Evolutionary conservation across 805 yeast genomes (phyloP), one percentile per base, ranked within the genome.

Genomic region (Tetrapisispora phaffii): DNA sequence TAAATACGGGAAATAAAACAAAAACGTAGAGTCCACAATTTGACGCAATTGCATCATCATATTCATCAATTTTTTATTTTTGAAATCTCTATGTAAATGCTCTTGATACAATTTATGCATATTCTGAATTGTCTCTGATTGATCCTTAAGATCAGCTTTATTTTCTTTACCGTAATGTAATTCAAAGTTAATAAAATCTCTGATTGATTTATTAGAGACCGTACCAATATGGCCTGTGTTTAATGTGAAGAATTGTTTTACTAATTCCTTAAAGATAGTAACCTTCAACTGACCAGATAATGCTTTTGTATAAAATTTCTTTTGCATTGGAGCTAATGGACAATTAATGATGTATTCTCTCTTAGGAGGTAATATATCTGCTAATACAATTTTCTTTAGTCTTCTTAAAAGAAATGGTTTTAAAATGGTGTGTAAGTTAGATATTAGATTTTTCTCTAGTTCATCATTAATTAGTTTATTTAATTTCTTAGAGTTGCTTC

Each of bases 361-460:
- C 63, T 93, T 93, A 1, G 90, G 84, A 0, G 97, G 97, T 45
- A 93, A 68, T 34, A 73, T 72, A 24, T 70, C 72, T 3, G 71
- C 68, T 16, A 84, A 69, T 0, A 85, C 96, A 45, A 78, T 82
- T 44, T 71, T 75, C 59, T 90, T 90, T 60, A 90, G 66, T 47
- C 98, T 71, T 55, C 98, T 72, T 38, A 90, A 69, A 21, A 90
- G 63, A 55, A 93, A 90, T 0, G 98, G 98, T 54, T 87, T 80
- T 50, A 90, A 68, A 44, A 93, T 88, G 0, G 93, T 79, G 60
- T 90, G 98, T 48, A 90, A 67, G 56, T 85, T 88, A 19, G 78
- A 71, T 22, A 90, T 77, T 45, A 90, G 67, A 42, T 77, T 75
- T 51, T 72, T 73, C 59, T 82, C 74, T 53, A 76, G 70, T 52